Percentiles rank a stretch among this genome's conserved stretches.
Evolutionary conservation across 148 eudicot species (phyloP).

Genomic region (Rhododendron williamsianum): DNA sequence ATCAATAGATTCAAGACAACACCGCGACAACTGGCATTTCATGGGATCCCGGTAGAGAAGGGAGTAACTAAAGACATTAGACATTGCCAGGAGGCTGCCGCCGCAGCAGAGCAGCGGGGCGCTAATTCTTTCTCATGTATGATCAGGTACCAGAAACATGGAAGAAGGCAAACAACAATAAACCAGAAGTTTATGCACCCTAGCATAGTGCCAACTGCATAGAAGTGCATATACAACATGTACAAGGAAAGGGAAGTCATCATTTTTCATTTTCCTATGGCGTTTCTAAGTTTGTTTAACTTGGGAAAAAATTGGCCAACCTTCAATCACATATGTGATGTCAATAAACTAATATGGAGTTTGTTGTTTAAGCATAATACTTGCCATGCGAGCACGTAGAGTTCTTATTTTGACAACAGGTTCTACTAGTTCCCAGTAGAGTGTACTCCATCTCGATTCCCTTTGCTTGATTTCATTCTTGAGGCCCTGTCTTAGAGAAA

Average conservation of each 20-base stretch:
- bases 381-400: constrained; percentile 85
- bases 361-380: constrained; percentile 18
- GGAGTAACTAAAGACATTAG: not conserved
- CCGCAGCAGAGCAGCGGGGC: too few species aligned
- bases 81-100: not conserved
- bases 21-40: not conserved
- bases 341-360: not conserved
- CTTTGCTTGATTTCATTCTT: constrained; percentile 89
- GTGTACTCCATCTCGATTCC: constrained; percentile 68
- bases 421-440: constrained; percentile 77
- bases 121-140: not conserved
- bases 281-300: not conserved
- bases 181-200: not conserved
- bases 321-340: not conserved
- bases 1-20: not conserved
- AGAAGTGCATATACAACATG: not conserved
- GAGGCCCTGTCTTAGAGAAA: constrained; percentile 51
- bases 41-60: not conserved
- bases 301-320: not conserved
- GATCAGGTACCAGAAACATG: not conserved
- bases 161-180: not conserved
- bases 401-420: constrained; percentile 85
- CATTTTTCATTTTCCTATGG: not conserved
- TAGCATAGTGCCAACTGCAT: too few species aligned
- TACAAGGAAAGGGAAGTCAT: not conserved